phyloP scores from a whole-genome alignment of 2,329 filamentous ascomycete genomes.

The Ustulina deusta region DNA sequence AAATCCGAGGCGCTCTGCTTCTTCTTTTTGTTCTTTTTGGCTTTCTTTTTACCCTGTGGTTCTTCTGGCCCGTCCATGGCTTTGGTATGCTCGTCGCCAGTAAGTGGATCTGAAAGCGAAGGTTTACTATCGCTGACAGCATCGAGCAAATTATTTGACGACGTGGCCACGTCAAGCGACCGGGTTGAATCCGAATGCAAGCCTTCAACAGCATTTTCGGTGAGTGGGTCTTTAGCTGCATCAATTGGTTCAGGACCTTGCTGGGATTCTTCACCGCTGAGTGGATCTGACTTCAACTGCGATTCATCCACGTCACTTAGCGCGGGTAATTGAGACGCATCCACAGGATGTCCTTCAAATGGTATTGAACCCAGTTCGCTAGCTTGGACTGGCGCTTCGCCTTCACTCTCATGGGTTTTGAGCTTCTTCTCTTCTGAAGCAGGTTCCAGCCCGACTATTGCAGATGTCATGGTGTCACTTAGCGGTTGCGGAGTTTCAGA shows the following conservation, averaged over 20 bases:
- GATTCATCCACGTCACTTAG: constrained; percentile 41
- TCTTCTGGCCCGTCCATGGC: constrained; percentile 47
- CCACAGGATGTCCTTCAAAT: constrained; percentile 14
- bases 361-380: background rate
- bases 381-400: background rate
- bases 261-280: constrained; percentile 44
- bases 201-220: constrained; percentile 33
- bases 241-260: constrained; percentile 39
- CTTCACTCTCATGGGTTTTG: constrained; percentile 7
- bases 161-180: constrained; percentile 37
- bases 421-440: constrained; percentile 7
- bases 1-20: constrained; percentile 36
- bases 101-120: constrained; percentile 18
- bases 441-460: background rate
- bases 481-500: constrained; percentile 2
- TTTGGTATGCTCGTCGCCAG: constrained; percentile 39
- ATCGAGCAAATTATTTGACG: constrained; percentile 19
- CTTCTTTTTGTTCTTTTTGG: constrained; percentile 51
- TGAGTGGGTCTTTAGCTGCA: constrained; percentile 39
- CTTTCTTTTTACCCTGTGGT: constrained; percentile 49
- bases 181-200: constrained; percentile 40
- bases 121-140: constrained; percentile 8
- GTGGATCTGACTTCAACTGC: constrained; percentile 39
- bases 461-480: background rate
- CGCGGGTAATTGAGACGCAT: constrained; percentile 36